Percentiles rank a stretch among this genome's conserved stretches.
Evolutionary conservation across 441 rosid genomes (phyloP).

Genomic region (Gossypium schwendimanii): DNA sequence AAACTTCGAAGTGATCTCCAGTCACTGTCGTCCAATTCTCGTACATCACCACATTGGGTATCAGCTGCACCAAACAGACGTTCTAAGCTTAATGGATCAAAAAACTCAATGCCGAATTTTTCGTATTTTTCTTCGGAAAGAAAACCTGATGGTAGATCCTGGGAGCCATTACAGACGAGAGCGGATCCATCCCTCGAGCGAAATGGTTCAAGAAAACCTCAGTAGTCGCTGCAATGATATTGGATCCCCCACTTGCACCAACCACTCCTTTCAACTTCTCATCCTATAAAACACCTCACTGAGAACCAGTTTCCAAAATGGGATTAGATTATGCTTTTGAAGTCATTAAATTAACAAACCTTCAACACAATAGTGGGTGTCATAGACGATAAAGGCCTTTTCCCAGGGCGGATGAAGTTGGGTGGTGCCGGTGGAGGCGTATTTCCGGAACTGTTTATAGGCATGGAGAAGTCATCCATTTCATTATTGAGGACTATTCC

Average conservation of each 20-base stretch:
- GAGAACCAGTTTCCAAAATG: too few relatives aligned
- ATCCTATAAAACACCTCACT: constrained; percentile 21
- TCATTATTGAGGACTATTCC: constrained; percentile 53
- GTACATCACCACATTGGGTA: constrained; percentile 34
- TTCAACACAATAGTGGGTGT: constrained; percentile 48
- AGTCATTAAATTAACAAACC: constrained; percentile 17
- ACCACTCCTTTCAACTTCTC: constrained; percentile 39
- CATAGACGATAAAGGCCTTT: constrained; percentile 60
- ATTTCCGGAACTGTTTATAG: constrained; percentile 7
- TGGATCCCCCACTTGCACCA: constrained; percentile 62
- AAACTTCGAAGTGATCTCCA: constrained; percentile 39
- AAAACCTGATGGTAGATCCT: constrained; percentile 55
- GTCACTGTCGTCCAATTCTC: constrained; percentile 50
- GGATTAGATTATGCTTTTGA: not conserved
- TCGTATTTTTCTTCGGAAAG: not conserved
- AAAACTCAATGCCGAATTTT: not conserved
- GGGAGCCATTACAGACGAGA: constrained; percentile 45
- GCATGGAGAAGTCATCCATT: constrained; percentile 60
- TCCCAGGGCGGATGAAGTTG: constrained; percentile 44
- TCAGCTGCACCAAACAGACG: constrained; percentile 28
- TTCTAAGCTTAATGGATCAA: not conserved
- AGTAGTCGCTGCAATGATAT: constrained; percentile 42
- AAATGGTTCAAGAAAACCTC: constrained; percentile 52
- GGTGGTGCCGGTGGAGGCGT: constrained; percentile 39
- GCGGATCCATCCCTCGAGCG: constrained; percentile 43